phyloP scores from a whole-genome alignment of 2,329 filamentous ascomycete species.

The Aspergillus eucalypticola region DNA sequence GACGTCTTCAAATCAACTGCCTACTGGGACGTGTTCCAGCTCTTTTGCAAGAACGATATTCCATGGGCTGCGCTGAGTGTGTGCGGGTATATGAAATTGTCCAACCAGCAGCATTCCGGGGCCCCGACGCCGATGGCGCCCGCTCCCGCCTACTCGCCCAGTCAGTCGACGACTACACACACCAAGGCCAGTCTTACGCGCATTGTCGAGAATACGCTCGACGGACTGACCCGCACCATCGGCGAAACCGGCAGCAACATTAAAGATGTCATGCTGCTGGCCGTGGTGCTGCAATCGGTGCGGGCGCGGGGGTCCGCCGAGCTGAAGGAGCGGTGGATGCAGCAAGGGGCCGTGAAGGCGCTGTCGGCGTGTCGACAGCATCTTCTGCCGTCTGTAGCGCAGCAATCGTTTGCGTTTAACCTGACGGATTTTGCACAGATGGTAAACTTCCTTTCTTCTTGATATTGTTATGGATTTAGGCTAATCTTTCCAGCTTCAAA shows the following conservation, averaged over 20 bases:
- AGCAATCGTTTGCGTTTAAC: conserved; percentile 1
- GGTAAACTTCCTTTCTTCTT: not conserved
- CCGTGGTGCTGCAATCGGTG: conserved; percentile 31
- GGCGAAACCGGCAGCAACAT: conserved; percentile 30
- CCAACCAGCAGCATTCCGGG: conserved; percentile 3
- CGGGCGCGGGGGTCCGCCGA: conserved; percentile 29
- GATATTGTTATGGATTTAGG: not conserved
- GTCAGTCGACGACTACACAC: not conserved
- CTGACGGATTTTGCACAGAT: not conserved
- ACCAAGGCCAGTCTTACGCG: conserved; percentile 29
- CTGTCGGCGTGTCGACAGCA: conserved; percentile 23
- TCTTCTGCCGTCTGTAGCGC: conserved; percentile 13
- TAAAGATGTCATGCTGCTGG: conserved; percentile 34
- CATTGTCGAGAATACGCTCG: conserved; percentile 32
- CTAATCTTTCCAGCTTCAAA: not conserved
- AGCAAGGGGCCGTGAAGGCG: conserved; percentile 27
- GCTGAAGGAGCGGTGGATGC: conserved; percentile 28
- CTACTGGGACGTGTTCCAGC: conserved; percentile 32
- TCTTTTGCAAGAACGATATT: conserved; percentile 32
- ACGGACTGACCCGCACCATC: conserved; percentile 28
- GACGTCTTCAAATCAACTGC: conserved; percentile 23
- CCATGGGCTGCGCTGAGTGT: conserved; percentile 33
- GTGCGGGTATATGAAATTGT: conserved; percentile 31
- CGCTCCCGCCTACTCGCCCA: not conserved
- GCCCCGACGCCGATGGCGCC: not conserved